phyloP scores from a whole-genome alignment of 2,329 filamentous ascomycete genomes.

The Dothistroma septosporum region DNA sequence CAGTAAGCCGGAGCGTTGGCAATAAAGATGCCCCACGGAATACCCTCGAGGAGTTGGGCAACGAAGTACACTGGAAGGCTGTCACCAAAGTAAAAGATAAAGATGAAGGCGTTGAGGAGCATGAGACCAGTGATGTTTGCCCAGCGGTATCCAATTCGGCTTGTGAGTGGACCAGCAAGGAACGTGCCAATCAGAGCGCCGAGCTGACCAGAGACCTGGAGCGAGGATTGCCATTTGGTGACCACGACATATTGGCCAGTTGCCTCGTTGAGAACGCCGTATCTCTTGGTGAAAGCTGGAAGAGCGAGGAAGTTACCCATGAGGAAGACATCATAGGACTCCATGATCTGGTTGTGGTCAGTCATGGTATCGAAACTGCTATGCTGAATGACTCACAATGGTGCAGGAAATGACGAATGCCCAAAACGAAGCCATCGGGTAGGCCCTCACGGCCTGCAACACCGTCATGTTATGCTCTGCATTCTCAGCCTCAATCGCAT shows the following conservation, averaged over 20 bases:
- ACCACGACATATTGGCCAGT: conserved; percentile 41
- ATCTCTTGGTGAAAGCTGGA: conserved; percentile 44
- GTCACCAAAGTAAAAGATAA: conserved; percentile 56
- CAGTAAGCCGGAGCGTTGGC: conserved; percentile 62
- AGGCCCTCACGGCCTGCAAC: conserved; percentile 47
- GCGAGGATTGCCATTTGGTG: conserved; percentile 56
- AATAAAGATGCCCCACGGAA: conserved; percentile 65
- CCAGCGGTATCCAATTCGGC: conserved; percentile 56
- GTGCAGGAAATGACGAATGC: conserved; percentile 55
- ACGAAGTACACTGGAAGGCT: conserved; percentile 48
- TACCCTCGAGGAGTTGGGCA: conserved; percentile 56
- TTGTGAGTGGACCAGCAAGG: conserved; percentile 59
- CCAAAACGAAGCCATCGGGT: conserved; percentile 54
- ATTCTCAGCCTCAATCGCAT: conserved; percentile 56
- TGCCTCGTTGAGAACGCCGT: conserved; percentile 38
- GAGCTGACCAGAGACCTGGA: conserved; percentile 53
- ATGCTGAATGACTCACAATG: conserved; percentile 44
- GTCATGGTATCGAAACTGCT: conserved; percentile 13
- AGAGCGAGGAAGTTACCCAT: conserved; percentile 57
- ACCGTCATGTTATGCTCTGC: conserved; percentile 51
- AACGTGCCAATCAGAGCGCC: conserved; percentile 59
- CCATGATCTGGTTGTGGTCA: conserved; percentile 53
- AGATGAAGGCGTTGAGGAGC: conserved; percentile 56
- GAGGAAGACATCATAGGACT: conserved; percentile 60
- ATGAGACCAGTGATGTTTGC: conserved; percentile 55